A percentile compares a stretch with the other conserved stretches of the same genome.
Conservation (phyloP, 495 filamentous ascomycete genomes). For the Aspergillus sparsus region DNA sequence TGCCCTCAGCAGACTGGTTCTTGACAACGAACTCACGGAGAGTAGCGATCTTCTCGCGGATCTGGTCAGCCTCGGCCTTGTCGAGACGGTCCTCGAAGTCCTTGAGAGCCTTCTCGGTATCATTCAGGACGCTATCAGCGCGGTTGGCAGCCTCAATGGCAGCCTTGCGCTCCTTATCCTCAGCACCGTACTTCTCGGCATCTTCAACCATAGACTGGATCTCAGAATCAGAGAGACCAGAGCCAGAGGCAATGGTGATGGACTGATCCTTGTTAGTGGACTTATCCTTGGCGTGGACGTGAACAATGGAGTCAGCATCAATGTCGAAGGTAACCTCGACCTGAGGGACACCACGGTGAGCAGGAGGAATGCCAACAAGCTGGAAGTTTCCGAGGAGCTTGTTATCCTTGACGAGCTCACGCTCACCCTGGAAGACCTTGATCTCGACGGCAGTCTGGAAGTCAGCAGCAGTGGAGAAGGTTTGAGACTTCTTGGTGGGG, state of each 20-base stretch:
- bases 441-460: constrained; percentile 99
- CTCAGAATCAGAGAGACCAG: constrained; percentile 91
- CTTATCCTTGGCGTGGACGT: constrained; percentile 99
- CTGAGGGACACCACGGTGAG: constrained; percentile 96
- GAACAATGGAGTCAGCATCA: constrained; percentile 97
- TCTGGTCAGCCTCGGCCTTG: constrained; percentile 89
- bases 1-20: constrained; percentile 90
- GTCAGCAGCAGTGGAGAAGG: constrained; percentile 97
- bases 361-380: constrained; percentile 95
- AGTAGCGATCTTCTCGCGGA: constrained; percentile 88
- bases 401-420: constrained; percentile 99
- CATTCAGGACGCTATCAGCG: constrained; percentile 92
- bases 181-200: constrained; percentile 92
- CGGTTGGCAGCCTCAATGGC: constrained; percentile 96
- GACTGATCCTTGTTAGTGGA: constrained; percentile 99
- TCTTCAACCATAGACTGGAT: constrained; percentile 97
- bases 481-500: constrained; percentile 98
- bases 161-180: constrained; percentile 95
- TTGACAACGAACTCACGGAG: constrained; percentile 91
- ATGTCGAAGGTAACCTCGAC: constrained; percentile 99
- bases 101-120: constrained; percentile 97
- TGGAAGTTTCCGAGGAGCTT: constrained; percentile 99
- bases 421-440: constrained; percentile 99
- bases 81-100: constrained; percentile 94
- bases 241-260: constrained; percentile 97